A percentile compares a stretch with the other conserved stretches of the same genome.
Conservation (phyloP, 148 eudicot species). For the Spergularia bocconei region DNA sequence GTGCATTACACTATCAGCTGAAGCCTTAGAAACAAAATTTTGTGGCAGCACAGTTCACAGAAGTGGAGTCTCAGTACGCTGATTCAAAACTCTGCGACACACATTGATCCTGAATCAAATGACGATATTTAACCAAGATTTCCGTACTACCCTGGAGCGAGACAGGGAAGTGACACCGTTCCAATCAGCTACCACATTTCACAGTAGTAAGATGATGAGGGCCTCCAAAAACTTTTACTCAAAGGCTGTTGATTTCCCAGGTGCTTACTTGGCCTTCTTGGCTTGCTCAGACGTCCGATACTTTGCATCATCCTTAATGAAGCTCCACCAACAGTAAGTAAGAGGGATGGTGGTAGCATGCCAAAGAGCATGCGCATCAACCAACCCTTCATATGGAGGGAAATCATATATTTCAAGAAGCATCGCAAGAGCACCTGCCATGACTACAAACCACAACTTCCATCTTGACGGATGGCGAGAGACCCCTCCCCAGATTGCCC, state of each 20-base stretch:
- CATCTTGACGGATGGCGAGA: conserved; percentile 69
- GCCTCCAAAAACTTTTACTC: not conserved
- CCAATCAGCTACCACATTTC: not conserved
- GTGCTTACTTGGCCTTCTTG: conserved; percentile 61
- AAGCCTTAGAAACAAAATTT: not conserved
- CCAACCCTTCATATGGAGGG: conserved; percentile 64
- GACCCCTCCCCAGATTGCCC: conserved; percentile 80
- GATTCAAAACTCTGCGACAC: not conserved
- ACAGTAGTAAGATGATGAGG: not conserved
- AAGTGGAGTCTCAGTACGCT: not conserved
- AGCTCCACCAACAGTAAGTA: conserved; percentile 89
- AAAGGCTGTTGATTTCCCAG: not conserved
- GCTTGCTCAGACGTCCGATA: conserved; percentile 44
- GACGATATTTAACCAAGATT: not conserved
- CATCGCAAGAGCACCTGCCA: conserved; percentile 75
- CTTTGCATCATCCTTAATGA: conserved; percentile 77
- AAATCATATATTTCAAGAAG: conserved; percentile 79
- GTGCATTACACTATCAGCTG: not conserved
- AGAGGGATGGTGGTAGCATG: conserved; percentile 86
- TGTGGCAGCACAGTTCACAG: not conserved
- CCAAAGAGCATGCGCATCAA: conserved; percentile 94
- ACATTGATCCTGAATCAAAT: not conserved
- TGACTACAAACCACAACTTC: conserved; percentile 83
- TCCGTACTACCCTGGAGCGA: not conserved
- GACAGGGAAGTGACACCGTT: not conserved